phyloP scores from a whole-genome alignment of 2,329 filamentous ascomycete species.

The Fusarium austroafricanum region DNA sequence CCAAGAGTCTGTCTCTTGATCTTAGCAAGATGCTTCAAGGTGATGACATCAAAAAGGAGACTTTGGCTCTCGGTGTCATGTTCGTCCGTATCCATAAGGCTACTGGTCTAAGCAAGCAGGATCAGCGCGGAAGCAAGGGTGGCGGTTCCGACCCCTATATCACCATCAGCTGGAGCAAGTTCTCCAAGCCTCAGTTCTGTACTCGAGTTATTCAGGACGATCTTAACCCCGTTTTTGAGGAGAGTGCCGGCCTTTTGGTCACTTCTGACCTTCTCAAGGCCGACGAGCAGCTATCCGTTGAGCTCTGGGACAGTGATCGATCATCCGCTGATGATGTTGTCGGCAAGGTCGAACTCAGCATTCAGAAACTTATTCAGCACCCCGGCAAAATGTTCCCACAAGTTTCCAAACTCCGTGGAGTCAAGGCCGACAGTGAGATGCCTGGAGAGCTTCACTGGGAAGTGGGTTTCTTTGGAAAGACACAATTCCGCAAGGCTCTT shows the following conservation, averaged over 20 bases:
- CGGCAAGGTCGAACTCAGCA: conserved; percentile 91
- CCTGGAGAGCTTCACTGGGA: conserved; percentile 96
- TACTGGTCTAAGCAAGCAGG: conserved; percentile 89
- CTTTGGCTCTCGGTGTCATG: conserved; percentile 85
- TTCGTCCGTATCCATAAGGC: conserved; percentile 94
- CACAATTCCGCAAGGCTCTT: conserved; percentile 84
- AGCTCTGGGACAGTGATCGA: conserved; percentile 96
- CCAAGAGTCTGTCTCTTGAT: conserved; percentile 93
- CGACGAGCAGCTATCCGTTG: conserved; percentile 91
- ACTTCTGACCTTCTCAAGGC: conserved; percentile 92
- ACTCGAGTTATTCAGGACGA: conserved; percentile 96
- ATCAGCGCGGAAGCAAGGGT: conserved; percentile 80
- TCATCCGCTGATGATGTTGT: conserved; percentile 94
- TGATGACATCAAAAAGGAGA: conserved; percentile 92
- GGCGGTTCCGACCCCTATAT: conserved; percentile 97
- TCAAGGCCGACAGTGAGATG: conserved; percentile 88
- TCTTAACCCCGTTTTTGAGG: conserved; percentile 92
- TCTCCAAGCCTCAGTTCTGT: conserved; percentile 97
- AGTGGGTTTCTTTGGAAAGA: conserved; percentile 94
- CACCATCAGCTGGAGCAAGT: conserved; percentile 94
- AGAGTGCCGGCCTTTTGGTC: conserved; percentile 85
- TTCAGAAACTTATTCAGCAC: conserved; percentile 93
- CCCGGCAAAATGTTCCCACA: conserved; percentile 94
- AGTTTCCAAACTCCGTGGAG: conserved; percentile 82
- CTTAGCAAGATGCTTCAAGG: conserved; percentile 90